A percentile compares a stretch with the other conserved stretches of the same genome.
These are phyloP conservation scores for Colletotrichum filicis DNA, from an alignment of 2,329 filamentous ascomycete genomes.

Conservation along the genomic window DNA sequence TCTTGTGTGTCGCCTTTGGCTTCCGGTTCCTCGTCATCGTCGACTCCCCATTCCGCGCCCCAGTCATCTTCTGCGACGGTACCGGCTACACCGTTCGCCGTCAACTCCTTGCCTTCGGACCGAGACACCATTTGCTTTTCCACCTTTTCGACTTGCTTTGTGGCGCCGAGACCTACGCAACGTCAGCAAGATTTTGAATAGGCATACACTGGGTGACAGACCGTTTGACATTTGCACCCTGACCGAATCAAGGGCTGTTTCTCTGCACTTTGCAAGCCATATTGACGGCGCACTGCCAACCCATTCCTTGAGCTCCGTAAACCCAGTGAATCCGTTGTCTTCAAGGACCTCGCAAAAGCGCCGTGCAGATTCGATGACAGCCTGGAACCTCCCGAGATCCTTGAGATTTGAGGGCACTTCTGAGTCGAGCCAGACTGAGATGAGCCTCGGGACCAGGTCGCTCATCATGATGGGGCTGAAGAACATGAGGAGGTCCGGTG, in stretches of 20 bases:
- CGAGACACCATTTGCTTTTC: conserved; percentile 84
- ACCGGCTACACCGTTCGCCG: conserved; percentile 59
- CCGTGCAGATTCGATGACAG: conserved; percentile 71
- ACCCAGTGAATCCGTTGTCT: conserved; percentile 69
- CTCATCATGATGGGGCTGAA: conserved; percentile 79
- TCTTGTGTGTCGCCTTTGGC: conserved; percentile 37
- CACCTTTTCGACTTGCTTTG: conserved; percentile 81
- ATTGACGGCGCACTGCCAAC: conserved; percentile 80
- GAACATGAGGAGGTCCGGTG: conserved; percentile 64
- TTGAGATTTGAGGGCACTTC: conserved; percentile 80
- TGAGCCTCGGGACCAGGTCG: conserved; percentile 73
- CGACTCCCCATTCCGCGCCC: conserved; percentile 84
- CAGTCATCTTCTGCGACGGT: conserved; percentile 70
- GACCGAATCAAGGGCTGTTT: conserved; percentile 80
- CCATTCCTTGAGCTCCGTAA: conserved; percentile 79
- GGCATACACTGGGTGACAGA: background rate
- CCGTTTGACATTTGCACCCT: conserved; percentile 75
- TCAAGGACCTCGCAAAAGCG: conserved; percentile 74
- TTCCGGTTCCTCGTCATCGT: conserved; percentile 57
- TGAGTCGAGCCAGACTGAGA: conserved; percentile 78
- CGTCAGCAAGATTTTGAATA: background rate
- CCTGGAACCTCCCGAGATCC: conserved; percentile 78
- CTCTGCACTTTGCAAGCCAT: conserved; percentile 88
- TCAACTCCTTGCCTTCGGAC: conserved; percentile 72
- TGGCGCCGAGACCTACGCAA: conserved; percentile 61